Evolutionary conservation across 805 yeast species (phyloP), one percentile per base, ranked within the genome.

Genomic region (Teunomyces tritomae): DNA sequence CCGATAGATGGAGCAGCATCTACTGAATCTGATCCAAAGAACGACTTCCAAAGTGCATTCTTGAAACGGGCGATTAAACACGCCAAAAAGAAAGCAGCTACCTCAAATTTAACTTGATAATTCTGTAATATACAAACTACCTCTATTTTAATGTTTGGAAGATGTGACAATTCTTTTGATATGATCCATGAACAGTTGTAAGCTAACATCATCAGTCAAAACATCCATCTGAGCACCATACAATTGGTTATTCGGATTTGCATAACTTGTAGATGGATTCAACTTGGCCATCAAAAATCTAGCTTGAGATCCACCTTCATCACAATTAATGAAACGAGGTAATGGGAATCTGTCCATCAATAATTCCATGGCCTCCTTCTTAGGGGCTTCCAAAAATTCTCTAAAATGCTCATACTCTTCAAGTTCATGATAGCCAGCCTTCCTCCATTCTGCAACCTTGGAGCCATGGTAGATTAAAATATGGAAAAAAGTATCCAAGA

Each of bases 301-400:
- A 0, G 89, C 88, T 59, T 84, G 89, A 0, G 88, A 83, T 3
- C 88, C 89, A 46, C 88, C 88, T 61, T 83, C 88, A 56, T 84
- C 87, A 24, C 87, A 82, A 58, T 84, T 88, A 45, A 84, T 82
- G 55, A 83, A 84, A 57, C 89, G 71, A 4, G 89, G 89, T 51
- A 84, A 71, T 45, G 89, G 89, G 70, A 80, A 84, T 55, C 89
- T 67, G 56, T 84, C 89, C 50, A 80, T 71, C 34, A 84, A 68
- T 29, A 84, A 71, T 43, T 80, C 83, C 50, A 84, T 82, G 8
- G 88, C 89, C 55, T 83, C 89, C 47, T 68, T 64, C 56, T 82
- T 79, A 13, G 89, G 89, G 27, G 74, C 77, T 46, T 79, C 83
- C 48, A 84, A 67, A 53, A 83, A 83, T 29, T 74, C 79, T 53